These are phyloP conservation scores for Celoporthe dispersa DNA, from an alignment of 2,329 filamentous ascomycete genomes.

Conservation along the genomic window DNA sequence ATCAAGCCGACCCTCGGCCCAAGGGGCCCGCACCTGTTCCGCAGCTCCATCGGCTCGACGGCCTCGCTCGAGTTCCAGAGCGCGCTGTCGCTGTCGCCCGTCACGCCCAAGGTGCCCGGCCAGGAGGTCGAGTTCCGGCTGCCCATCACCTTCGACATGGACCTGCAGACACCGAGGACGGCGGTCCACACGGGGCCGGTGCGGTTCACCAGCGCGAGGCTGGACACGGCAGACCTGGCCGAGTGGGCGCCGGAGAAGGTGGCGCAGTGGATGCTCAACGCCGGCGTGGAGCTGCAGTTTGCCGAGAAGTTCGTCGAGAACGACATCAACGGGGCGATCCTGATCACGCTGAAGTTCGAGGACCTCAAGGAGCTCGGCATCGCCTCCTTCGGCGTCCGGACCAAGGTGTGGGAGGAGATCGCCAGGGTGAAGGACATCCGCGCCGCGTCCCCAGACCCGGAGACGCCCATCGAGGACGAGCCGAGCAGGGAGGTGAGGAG, in stretches of 20 bases:
- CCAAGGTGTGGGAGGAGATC: constrained; percentile 80
- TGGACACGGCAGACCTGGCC: constrained; percentile 63
- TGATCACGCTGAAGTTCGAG: constrained; percentile 90
- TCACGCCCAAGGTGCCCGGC: constrained; percentile 66
- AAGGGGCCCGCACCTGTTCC: constrained; percentile 84
- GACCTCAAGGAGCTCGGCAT: constrained; percentile 83
- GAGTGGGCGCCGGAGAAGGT: constrained; percentile 78
- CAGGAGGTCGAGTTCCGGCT: constrained; percentile 39
- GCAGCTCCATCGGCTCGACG: constrained; percentile 66
- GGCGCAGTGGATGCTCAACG: constrained; percentile 83
- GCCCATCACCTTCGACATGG: constrained; percentile 43
- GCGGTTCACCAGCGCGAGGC: constrained; percentile 58
- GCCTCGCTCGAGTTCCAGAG: constrained; percentile 53
- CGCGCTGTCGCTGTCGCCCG: constrained; percentile 71
- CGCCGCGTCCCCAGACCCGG: constrained; percentile 54
- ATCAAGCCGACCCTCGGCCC: constrained; percentile 76
- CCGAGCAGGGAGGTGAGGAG: constrained; percentile 55
- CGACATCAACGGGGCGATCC: constrained; percentile 86
- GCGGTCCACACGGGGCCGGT: constrained; percentile 55
- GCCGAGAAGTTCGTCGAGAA: constrained; percentile 88
- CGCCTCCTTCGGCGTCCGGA: constrained; percentile 78
- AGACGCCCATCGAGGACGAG: constrained; percentile 65
- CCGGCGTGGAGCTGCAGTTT: constrained; percentile 75
- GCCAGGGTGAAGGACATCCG: constrained; percentile 66
- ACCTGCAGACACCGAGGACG: constrained; percentile 42